Conservation (phyloP, 805 yeast genomes). For the Spathaspora passalidarum region DNA sequence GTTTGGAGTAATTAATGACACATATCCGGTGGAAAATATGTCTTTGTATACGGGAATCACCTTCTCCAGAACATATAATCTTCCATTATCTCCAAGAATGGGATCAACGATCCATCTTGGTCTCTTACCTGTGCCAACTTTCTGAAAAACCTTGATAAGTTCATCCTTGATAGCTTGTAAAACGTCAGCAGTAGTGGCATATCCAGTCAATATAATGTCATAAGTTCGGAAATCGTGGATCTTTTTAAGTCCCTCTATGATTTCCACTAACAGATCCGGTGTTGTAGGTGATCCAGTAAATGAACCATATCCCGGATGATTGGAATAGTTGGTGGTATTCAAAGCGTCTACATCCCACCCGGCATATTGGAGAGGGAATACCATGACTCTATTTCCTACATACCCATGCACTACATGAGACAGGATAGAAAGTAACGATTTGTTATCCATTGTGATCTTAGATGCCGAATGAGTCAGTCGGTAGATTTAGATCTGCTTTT, state of each 20-base stretch:
- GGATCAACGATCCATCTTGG: constrained; percentile 79
- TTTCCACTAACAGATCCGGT: constrained; percentile 23
- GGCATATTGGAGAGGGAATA: constrained; percentile 60
- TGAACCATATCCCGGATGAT: constrained; percentile 69
- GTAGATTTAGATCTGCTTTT: background rate
- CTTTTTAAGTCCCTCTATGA: constrained; percentile 34
- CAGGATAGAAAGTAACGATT: constrained; percentile 49
- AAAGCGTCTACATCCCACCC: constrained; percentile 70
- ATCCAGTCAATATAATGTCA: constrained; percentile 75
- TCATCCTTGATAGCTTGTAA: constrained; percentile 46
- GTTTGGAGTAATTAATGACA: constrained; percentile 64
- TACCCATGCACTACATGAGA: constrained; percentile 75
- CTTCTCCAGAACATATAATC: constrained; percentile 63
- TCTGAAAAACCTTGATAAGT: constrained; percentile 25
- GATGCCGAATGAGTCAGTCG: background rate
- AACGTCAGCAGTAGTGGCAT: constrained; percentile 62
- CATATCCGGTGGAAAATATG: constrained; percentile 40
- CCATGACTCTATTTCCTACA: constrained; percentile 66
- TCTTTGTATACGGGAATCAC: constrained; percentile 51
- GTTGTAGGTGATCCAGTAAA: constrained; percentile 46
- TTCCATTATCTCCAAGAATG: constrained; percentile 88
- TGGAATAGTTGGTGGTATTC: constrained; percentile 64
- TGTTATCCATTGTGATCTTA: constrained; percentile 1
- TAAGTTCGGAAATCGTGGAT: constrained; percentile 40
- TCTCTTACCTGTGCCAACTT: constrained; percentile 9